These are phyloP conservation scores for Cadophora sp. DNA, from an alignment of 2,329 filamentous ascomycete species.

Conservation along the genomic window DNA sequence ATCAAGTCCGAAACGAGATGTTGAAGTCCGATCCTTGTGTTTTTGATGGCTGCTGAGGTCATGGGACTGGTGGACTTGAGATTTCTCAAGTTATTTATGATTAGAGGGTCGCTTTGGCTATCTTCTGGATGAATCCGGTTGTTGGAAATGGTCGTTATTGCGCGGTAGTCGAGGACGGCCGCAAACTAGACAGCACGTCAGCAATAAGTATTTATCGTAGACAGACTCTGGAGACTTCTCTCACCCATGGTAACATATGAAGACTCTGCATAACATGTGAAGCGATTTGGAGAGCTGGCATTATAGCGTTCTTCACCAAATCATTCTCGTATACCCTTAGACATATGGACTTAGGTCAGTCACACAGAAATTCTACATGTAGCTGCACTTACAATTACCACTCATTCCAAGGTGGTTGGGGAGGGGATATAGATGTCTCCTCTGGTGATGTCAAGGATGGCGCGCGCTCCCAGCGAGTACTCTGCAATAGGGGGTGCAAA, in stretches of 20 bases:
- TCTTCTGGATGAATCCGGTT: neutral
- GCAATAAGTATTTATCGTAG: neutral
- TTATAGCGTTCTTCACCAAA: neutral
- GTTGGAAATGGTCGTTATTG: neutral
- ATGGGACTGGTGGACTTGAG: neutral
- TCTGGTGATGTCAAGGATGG: neutral
- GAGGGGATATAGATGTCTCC: neutral
- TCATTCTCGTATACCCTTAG: neutral
- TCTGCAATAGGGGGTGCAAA: neutral
- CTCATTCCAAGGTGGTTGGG: neutral
- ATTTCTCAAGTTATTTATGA: neutral
- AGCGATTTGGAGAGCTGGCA: neutral
- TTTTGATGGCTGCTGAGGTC: neutral
- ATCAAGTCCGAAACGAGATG: neutral
- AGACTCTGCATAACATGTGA: neutral
- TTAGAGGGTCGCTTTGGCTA: neutral
- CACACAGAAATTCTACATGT: neutral
- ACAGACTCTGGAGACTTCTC: no score
- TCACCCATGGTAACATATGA: conserved; percentile 4
- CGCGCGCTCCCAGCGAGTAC: neutral
- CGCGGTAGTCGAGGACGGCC: neutral
- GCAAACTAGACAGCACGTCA: neutral
- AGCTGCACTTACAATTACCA: neutral
- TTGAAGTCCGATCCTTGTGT: neutral
- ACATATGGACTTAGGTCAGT: neutral